Evolutionary conservation across 2,329 filamentous ascomycete species (phyloP), one percentile per base, ranked within the genome.

Genomic region (Penicillium sp.): DNA sequence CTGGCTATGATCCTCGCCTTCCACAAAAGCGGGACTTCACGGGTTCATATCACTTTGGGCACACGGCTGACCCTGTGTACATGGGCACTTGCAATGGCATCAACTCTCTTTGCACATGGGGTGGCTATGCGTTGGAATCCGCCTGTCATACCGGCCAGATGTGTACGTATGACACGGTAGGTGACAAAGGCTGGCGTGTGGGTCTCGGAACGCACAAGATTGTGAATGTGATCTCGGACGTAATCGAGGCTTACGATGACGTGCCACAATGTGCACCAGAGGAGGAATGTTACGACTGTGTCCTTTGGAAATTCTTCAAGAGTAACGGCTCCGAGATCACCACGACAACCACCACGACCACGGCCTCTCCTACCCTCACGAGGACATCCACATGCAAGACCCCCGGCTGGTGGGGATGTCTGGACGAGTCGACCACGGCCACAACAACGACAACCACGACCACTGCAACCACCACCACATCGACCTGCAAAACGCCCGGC

Each of bases 21-120:
- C 89, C 91, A 33, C 91, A 96, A 69, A 83, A 85, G 39, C 83
- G 91, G 43, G 78, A 85, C 59, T 84, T 87, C 69, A 96, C 92
- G 0, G 93, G 91, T 13, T 83, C 90, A 0, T 96, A 87, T 71
- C 95, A 99, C 75, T 94, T 97, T 73, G 95, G 95, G 4, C 93
- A 98, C 70, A 98, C 92, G 0, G 95, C 95, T 0, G 95, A 99
- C 75, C 95, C 95, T 0, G 88, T 99, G 36, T 99, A 89, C 70
- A 93, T 97, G 79, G 95, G 95, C 35, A 91, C 89, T 0, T 98
- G 95, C 77, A 97, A 96, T 69, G 91, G 90, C 35, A 91, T 91
- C 2, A 92, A 91, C 2, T 93, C 94, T 2, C 87, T 89, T 11
- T 98, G 95, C 75, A 95, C 93, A 0, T 87, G 96, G 69, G 94